A percentile compares a stretch with the other conserved stretches of the same genome.
Conservation (phyloP, 345 rosid genomes). For the Acer saccharum region DNA sequence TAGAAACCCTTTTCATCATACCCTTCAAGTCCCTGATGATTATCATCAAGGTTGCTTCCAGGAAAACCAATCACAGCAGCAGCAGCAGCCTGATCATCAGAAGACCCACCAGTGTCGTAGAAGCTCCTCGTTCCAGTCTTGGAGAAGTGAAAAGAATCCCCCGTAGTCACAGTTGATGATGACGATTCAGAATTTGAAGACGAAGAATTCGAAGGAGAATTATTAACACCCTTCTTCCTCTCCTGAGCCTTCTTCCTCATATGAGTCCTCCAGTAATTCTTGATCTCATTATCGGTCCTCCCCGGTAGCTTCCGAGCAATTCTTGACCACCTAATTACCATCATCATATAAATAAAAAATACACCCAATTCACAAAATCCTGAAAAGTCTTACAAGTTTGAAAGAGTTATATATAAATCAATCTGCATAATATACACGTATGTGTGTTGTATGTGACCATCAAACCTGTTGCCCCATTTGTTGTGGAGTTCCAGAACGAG, state of each 20-base stretch:
- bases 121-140: slow-evolving; percentile 64
- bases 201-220: slow-evolving; percentile 42
- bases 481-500: slow-evolving; percentile 90
- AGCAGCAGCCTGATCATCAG: background rate
- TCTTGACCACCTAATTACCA: slow-evolving; percentile 80
- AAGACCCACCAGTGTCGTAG: slow-evolving; percentile 76
- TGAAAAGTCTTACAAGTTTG: background rate
- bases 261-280: slow-evolving; percentile 96
- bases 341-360: background rate
- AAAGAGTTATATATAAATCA: too few relatives aligned
- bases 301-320: slow-evolving; percentile 94
- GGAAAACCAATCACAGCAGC: slow-evolving; percentile 16
- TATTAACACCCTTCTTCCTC: slow-evolving; percentile 45
- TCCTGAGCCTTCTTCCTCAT: slow-evolving; percentile 87
- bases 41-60: slow-evolving; percentile 36
- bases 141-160: slow-evolving; percentile 42
- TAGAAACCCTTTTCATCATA: slow-evolving; percentile 48
- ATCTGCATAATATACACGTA: too few relatives aligned
- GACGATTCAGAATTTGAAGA: slow-evolving; percentile 56
- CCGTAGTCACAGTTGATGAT: slow-evolving; percentile 51
- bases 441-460: background rate
- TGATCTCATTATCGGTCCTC: slow-evolving; percentile 94
- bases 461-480: slow-evolving; percentile 97
- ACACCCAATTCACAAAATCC: background rate
- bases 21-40: slow-evolving; percentile 36